phyloP scores from a whole-genome alignment of 768 basidiomycete species.

The Postia placenta region DNA sequence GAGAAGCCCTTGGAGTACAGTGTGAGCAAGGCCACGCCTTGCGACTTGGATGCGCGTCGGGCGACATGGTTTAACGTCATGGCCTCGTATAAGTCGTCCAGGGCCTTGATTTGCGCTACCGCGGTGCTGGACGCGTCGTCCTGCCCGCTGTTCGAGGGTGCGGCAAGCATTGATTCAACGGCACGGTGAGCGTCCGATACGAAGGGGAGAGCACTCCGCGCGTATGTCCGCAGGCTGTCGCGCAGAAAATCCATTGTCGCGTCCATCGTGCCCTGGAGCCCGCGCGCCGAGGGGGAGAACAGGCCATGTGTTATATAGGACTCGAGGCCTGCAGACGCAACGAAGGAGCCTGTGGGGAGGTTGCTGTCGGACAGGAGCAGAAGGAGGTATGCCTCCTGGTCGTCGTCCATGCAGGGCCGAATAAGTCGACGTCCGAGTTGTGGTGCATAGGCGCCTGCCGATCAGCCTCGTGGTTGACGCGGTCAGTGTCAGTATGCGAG shows the following conservation, averaged over 20 bases:
- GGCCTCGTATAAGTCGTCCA: slow-evolving; percentile 77
- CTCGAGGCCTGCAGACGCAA: slow-evolving; percentile 91
- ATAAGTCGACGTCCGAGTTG: too few relatives aligned
- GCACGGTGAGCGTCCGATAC: slow-evolving; percentile 62
- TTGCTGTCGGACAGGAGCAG: slow-evolving; percentile 87
- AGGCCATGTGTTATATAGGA: slow-evolving; percentile 88
- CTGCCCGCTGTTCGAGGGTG: background rate
- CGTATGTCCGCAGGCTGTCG: slow-evolving; percentile 74
- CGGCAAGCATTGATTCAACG: slow-evolving; percentile 18
- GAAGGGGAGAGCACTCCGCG: slow-evolving; percentile 70
- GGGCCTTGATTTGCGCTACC: slow-evolving; percentile 38
- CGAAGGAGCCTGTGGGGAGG: slow-evolving; percentile 95
- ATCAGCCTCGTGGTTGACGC: too few relatives aligned
- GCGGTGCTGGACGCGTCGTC: slow-evolving; percentile 17
- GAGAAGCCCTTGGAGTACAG: slow-evolving; percentile 82
- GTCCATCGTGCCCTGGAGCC: slow-evolving; percentile 23
- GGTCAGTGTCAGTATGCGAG: too few relatives aligned
- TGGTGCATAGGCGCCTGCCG: too few relatives aligned
- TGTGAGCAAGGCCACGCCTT: slow-evolving; percentile 89
- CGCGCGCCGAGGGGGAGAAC: slow-evolving; percentile 24
- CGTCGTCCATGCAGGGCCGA: slow-evolving; percentile 25
- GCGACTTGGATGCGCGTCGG: slow-evolving; percentile 79
- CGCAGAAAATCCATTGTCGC: slow-evolving; percentile 55
- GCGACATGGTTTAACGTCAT: slow-evolving; percentile 90
- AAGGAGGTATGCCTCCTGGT: slow-evolving; percentile 60